Conservation (phyloP, 2,329 filamentous ascomycete genomes). For the Botrytis fragariae region DNA sequence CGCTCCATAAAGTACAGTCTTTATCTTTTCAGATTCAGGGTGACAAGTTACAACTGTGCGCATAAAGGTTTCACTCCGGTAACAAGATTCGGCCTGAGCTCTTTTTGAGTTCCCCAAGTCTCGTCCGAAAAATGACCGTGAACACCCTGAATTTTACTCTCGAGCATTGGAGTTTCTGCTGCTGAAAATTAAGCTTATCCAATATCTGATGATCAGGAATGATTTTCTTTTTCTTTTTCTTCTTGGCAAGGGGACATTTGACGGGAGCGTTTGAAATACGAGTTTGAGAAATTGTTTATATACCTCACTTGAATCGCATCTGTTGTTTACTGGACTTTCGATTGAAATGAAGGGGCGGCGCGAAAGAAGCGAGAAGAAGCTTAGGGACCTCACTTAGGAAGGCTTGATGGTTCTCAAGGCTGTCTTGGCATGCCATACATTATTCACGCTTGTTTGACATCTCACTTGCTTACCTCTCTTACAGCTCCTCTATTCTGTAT, state of each 20-base stretch:
- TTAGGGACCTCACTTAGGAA: neutral
- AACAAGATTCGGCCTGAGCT: constrained; percentile 7
- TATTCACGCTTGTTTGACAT: constrained; percentile 2
- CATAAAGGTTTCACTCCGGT: neutral
- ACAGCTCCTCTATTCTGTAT: neutral
- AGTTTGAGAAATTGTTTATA: neutral
- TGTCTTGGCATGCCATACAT: neutral
- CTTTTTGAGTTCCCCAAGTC: neutral
- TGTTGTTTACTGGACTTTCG: too few relatives aligned
- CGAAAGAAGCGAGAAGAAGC: constrained; percentile 7
- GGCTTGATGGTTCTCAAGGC: neutral
- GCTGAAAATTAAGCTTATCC: constrained; percentile 9
- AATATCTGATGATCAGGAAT: neutral
- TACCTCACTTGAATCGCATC: neutral
- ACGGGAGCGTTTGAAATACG: neutral
- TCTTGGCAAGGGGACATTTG: neutral
- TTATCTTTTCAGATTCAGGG: neutral
- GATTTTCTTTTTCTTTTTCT: neutral
- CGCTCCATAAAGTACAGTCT: neutral
- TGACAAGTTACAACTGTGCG: neutral
- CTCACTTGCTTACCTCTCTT: neutral
- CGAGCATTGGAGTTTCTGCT: neutral
- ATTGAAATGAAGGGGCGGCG: constrained; percentile 3
- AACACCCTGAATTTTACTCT: neutral
- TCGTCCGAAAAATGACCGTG: neutral